Conservation (phyloP, 192 early-diverging fungal species). For the Funneliformis geosporum region DNA sequence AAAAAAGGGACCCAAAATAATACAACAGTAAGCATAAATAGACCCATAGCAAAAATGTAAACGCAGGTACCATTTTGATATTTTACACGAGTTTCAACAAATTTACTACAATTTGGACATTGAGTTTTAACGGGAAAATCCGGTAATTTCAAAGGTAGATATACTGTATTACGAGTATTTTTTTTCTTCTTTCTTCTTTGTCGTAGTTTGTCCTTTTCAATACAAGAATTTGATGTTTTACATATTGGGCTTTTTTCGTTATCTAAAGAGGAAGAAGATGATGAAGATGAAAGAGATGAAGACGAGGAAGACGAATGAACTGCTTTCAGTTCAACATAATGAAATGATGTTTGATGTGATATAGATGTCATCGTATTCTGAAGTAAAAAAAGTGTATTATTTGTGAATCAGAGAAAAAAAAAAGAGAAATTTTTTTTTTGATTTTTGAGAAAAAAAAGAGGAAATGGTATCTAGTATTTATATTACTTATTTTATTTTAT, state of each 20-base stretch:
- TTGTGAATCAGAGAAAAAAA: too few relatives aligned
- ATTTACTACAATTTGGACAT: slow-evolving; percentile 20
- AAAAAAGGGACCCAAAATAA: slow-evolving; percentile 28
- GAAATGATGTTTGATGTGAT: neutral
- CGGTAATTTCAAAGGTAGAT: slow-evolving; percentile 16
- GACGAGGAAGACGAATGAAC: neutral
- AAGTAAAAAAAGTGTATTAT: too few relatives aligned
- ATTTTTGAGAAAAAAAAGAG: too few relatives aligned
- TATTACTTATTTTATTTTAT: too few relatives aligned
- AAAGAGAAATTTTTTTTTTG: too few relatives aligned
- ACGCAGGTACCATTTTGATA: slow-evolving; percentile 19
- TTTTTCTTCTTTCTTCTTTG: neutral
- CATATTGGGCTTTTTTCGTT: neutral
- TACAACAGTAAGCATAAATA: slow-evolving; percentile 22
- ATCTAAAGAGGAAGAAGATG: neutral
- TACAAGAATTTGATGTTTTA: neutral
- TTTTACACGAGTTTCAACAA: neutral
- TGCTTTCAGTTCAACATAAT: neutral
- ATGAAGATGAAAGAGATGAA: neutral
- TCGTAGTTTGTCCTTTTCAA: neutral
- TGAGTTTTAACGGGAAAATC: slow-evolving; percentile 24
- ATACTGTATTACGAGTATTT: neutral
- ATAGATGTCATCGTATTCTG: neutral
- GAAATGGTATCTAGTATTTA: too few relatives aligned
- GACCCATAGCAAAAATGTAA: slow-evolving; percentile 1